These are phyloP conservation scores for Ophiobolus disseminans DNA, from an alignment of 2,329 filamentous ascomycete genomes.

Conservation along the genomic window DNA sequence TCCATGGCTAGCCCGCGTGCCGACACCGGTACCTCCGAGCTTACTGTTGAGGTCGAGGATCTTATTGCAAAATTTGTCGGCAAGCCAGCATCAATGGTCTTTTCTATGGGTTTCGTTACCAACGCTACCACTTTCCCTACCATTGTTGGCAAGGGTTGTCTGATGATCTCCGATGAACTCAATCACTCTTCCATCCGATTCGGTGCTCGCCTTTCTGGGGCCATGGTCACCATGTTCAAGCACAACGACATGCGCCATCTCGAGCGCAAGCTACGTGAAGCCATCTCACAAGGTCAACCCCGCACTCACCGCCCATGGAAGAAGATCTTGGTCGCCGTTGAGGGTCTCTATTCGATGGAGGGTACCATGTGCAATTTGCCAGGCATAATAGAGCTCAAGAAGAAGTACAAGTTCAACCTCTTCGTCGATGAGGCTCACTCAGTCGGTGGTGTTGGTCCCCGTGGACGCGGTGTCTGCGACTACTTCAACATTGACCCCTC, in stretches of 20 bases:
- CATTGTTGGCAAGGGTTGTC: slow-evolving; percentile 87
- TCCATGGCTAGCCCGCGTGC: slow-evolving; percentile 80
- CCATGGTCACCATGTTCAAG: slow-evolving; percentile 95
- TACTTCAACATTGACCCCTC: slow-evolving; percentile 91
- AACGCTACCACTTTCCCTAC: slow-evolving; percentile 94
- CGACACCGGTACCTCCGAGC: slow-evolving; percentile 85
- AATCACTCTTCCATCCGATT: slow-evolving; percentile 98
- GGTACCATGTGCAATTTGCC: slow-evolving; percentile 99
- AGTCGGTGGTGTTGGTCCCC: slow-evolving; percentile 87
- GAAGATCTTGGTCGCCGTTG: slow-evolving; percentile 96
- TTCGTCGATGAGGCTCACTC: slow-evolving; percentile 98
- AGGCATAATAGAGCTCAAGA: slow-evolving; percentile 83
- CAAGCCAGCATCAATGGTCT: slow-evolving; percentile 93
- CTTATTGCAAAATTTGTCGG: slow-evolving; percentile 90
- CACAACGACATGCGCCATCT: slow-evolving; percentile 95
- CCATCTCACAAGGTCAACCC: slow-evolving; percentile 94
- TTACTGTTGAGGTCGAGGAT: slow-evolving; percentile 87
- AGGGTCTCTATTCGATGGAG: slow-evolving; percentile 99
- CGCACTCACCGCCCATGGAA: slow-evolving; percentile 99
- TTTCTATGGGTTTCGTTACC: slow-evolving; percentile 98
- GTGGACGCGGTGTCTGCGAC: slow-evolving; percentile 91
- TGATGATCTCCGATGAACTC: slow-evolving; percentile 95
- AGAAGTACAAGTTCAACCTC: slow-evolving; percentile 95
- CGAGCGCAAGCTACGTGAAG: slow-evolving; percentile 85
- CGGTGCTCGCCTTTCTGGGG: slow-evolving; percentile 89